A percentile compares a stretch with the other conserved stretches of the same genome.
These are phyloP conservation scores for Polytrichum commune DNA, from an alignment of 225 moss, liverwort and hornwort species.

Conservation along the genomic window DNA sequence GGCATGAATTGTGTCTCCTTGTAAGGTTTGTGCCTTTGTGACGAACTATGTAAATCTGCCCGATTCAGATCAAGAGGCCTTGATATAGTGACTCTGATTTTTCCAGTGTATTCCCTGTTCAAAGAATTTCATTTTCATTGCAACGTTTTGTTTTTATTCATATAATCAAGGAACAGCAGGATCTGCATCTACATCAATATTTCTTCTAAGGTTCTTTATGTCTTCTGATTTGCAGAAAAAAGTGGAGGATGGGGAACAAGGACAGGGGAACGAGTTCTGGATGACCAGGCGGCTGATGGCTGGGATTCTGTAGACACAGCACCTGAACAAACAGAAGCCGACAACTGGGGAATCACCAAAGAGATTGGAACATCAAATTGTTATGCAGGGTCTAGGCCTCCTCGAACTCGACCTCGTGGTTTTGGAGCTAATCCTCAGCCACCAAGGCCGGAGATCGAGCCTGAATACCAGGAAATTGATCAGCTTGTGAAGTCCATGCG, in stretches of 20 bases:
- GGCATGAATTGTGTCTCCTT: not conserved
- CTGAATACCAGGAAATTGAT: constrained; percentile 52
- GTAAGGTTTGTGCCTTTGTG: not conserved
- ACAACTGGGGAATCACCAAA: not conserved
- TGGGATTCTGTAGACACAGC: not conserved
- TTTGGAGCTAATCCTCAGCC: constrained; percentile 5
- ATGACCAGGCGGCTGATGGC: constrained; percentile 1
- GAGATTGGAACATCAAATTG: not conserved
- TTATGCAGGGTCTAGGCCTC: constrained; percentile 6
- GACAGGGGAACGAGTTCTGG: constrained; percentile 16
- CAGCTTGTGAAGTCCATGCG: constrained; percentile 38
- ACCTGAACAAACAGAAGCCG: not conserved
- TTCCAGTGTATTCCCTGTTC: not conserved
- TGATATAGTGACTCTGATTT: not conserved
- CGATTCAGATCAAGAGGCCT: not conserved
- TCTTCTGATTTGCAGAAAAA: constrained; percentile 24
- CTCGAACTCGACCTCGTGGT: not conserved
- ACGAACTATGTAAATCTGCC: no score
- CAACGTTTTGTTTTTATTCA: not conserved
- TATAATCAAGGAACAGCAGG: no score
- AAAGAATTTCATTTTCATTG: not conserved
- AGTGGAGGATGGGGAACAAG: constrained; percentile 36
- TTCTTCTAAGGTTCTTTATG: not conserved
- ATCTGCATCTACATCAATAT: not conserved
- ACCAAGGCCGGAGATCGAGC: constrained; percentile 17